These are phyloP conservation scores for Cytospora piceae DNA, from an alignment of 2,329 filamentous ascomycete genomes.

Conservation along the genomic window DNA sequence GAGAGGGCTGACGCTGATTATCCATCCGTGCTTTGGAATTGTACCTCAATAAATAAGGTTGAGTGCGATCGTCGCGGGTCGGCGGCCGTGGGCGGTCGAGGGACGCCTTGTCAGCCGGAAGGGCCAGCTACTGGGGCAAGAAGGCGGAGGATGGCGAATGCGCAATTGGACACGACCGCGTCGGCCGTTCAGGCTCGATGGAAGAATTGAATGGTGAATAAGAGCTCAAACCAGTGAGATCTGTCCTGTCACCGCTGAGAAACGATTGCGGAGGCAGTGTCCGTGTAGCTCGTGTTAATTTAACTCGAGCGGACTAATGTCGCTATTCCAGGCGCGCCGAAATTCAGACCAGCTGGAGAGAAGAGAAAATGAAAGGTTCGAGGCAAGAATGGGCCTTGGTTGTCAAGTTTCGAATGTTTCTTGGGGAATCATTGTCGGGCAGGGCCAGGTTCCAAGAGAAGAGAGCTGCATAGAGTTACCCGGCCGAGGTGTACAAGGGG, in stretches of 20 bases:
- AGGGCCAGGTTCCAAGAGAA: slow-evolving; percentile 19
- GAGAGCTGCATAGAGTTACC: slow-evolving; percentile 15
- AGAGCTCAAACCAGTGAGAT: slow-evolving; percentile 29
- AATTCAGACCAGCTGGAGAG: slow-evolving; percentile 30
- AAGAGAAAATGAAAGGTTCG: slow-evolving; percentile 28
- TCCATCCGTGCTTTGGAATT: slow-evolving; percentile 32
- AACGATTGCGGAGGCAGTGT: slow-evolving; percentile 17
- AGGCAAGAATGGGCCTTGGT: slow-evolving; percentile 24
- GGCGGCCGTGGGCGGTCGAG: slow-evolving; percentile 13
- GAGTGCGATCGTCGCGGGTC: slow-evolving; percentile 12
- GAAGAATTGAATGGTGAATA: slow-evolving; percentile 12
- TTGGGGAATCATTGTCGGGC: slow-evolving; percentile 21
- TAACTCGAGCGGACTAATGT: slow-evolving; percentile 18
- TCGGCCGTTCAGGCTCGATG: slow-evolving; percentile 18
- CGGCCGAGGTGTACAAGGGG: slow-evolving; percentile 21
- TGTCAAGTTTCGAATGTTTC: slow-evolving; percentile 22
- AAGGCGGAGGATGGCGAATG: slow-evolving; percentile 11
- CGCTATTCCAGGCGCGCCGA: slow-evolving; percentile 11
- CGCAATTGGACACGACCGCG: neutral
- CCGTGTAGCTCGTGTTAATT: slow-evolving; percentile 20
- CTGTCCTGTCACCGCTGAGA: slow-evolving; percentile 16
- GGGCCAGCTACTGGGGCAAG: slow-evolving; percentile 12
- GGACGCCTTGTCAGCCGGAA: slow-evolving; percentile 3
- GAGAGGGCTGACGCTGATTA: slow-evolving; percentile 34
- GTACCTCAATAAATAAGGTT: slow-evolving; percentile 8